Conservation (phyloP, 176 grass and related monocot species). For the Cymbopogon citratus region DNA sequence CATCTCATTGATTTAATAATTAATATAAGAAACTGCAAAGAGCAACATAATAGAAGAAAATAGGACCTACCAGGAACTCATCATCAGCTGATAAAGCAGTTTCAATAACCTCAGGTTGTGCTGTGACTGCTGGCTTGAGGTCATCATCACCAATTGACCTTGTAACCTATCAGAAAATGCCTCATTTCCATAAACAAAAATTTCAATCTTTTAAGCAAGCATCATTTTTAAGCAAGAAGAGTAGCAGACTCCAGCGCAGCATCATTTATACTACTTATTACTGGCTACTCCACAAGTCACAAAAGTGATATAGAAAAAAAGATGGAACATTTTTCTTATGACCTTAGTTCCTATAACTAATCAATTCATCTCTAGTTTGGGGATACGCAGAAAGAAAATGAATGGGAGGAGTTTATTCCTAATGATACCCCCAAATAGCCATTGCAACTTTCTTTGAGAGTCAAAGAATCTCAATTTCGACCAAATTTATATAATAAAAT, state of each 20-base stretch:
- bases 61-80: slow-evolving; percentile 66
- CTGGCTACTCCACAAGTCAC: neutral
- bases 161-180: slow-evolving; percentile 68
- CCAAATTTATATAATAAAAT: too few relatives aligned
- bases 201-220: neutral
- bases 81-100: slow-evolving; percentile 69
- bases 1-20: slow-evolving; percentile 4
- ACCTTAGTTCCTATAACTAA: slow-evolving; percentile 3
- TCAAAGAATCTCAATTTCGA: too few relatives aligned
- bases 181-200: neutral
- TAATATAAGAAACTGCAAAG: slow-evolving; percentile 10
- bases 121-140: slow-evolving; percentile 93
- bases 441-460: too few relatives aligned
- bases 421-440: neutral
- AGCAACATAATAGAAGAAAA: neutral
- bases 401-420: neutral
- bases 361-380: neutral
- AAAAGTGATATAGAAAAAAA: neutral
- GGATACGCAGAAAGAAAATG: neutral
- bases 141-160: slow-evolving; percentile 94
- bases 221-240: neutral
- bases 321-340: neutral
- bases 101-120: slow-evolving; percentile 71
- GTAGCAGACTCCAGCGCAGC: neutral
- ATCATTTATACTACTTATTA: neutral